Evolutionary conservation across 2,329 filamentous ascomycete species (phyloP).

Genomic region (Aspergillus unguis): DNA sequence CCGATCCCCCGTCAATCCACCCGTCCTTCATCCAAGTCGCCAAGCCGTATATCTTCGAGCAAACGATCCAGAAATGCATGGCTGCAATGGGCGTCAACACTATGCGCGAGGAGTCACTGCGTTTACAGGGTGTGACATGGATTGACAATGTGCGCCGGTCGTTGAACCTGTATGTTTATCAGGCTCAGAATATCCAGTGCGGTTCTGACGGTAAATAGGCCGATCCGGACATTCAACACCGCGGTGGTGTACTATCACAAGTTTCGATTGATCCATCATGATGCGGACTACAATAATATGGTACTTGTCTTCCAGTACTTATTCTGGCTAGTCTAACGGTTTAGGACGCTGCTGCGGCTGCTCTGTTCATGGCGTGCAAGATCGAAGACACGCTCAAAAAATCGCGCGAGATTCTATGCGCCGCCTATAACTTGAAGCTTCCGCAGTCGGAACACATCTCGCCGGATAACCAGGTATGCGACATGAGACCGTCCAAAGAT

Average conservation of each 20-base stretch:
- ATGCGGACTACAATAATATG: slow-evolving; percentile 75
- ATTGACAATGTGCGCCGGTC: slow-evolving; percentile 79
- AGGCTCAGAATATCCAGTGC: background rate
- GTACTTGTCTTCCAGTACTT: slow-evolving; percentile 24
- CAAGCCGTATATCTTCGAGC: slow-evolving; percentile 77
- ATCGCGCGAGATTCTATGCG: slow-evolving; percentile 86
- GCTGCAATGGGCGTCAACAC: slow-evolving; percentile 67
- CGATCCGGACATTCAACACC: slow-evolving; percentile 86
- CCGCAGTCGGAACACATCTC: slow-evolving; percentile 64
- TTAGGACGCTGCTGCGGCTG: slow-evolving; percentile 81
- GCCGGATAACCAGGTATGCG: slow-evolving; percentile 73
- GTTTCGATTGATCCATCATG: slow-evolving; percentile 81
- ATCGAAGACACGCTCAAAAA: slow-evolving; percentile 98
- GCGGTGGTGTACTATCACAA: slow-evolving; percentile 92
- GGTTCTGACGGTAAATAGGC: slow-evolving; percentile 49
- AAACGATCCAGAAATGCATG: slow-evolving; percentile 71
- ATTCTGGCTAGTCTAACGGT: slow-evolving; percentile 8
- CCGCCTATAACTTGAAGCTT: slow-evolving; percentile 80
- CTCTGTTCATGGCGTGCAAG: slow-evolving; percentile 91
- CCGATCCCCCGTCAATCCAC: slow-evolving; percentile 50
- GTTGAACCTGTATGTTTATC: slow-evolving; percentile 66
- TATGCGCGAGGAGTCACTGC: slow-evolving; percentile 73
- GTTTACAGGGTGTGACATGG: slow-evolving; percentile 81
- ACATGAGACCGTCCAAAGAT: background rate
- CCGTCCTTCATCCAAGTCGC: slow-evolving; percentile 63